These are phyloP conservation scores for Tothia fuscella DNA, from an alignment of 2,329 filamentous ascomycete genomes.

Conservation along the genomic window DNA sequence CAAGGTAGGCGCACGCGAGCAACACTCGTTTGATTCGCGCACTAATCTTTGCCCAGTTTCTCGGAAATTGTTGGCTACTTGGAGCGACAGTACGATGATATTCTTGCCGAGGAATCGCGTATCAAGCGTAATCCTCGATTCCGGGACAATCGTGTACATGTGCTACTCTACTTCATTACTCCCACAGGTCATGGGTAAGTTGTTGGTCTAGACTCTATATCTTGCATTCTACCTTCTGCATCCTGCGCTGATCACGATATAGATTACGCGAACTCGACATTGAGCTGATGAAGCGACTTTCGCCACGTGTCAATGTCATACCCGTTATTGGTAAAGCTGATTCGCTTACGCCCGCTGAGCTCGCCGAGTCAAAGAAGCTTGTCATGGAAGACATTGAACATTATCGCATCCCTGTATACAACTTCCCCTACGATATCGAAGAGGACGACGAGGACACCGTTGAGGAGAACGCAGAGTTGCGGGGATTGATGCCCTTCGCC, in stretches of 20 bases:
- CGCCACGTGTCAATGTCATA: constrained; percentile 96
- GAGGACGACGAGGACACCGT: constrained; percentile 99
- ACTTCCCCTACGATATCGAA: constrained; percentile 99
- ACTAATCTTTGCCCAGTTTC: constrained; percentile 50
- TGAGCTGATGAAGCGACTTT: constrained; percentile 98
- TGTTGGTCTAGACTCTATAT: neutral
- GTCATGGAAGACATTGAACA: constrained; percentile 99
- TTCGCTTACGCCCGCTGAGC: constrained; percentile 87
- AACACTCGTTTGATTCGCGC: neutral
- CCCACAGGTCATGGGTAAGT: constrained; percentile 86
- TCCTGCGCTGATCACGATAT: constrained; percentile 11
- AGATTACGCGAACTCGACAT: constrained; percentile 98
- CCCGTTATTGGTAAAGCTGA: constrained; percentile 98
- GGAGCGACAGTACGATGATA: constrained; percentile 98
- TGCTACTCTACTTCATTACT: constrained; percentile 98
- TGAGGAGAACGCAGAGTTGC: constrained; percentile 95
- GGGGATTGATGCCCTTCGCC: constrained; percentile 96
- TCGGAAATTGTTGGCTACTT: constrained; percentile 96
- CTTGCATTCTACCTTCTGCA: neutral
- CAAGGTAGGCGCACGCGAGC: constrained; percentile 50
- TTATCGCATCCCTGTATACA: constrained; percentile 98
- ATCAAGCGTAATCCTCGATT: constrained; percentile 99
- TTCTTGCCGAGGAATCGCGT: constrained; percentile 96
- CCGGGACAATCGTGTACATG: constrained; percentile 97
- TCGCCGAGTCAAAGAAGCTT: constrained; percentile 98